Evolutionary conservation across 2,329 filamentous ascomycete genomes (phyloP).

Genomic region (Monosporascus sp.): DNA sequence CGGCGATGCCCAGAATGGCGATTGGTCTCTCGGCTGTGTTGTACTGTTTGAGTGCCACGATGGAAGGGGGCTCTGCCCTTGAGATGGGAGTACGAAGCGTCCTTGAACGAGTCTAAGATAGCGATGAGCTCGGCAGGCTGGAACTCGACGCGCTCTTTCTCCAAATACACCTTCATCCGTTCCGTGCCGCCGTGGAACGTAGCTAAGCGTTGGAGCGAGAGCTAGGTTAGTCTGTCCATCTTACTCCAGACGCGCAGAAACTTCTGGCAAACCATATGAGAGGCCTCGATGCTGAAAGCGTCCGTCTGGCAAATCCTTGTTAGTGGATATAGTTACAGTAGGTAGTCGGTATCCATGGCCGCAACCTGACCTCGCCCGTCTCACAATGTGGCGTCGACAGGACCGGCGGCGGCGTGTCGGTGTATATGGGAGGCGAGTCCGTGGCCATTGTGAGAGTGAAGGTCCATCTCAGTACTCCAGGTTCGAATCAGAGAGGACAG

Average conservation of each 20-base stretch:
- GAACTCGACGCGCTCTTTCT: conserved; percentile 3
- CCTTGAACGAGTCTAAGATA: conserved; percentile 17
- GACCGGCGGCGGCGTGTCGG: conserved; percentile 9
- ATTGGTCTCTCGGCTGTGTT: conserved; percentile 13
- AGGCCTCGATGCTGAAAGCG: conserved; percentile 16
- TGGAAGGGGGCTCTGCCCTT: conserved; percentile 12
- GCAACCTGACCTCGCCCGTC: conserved; percentile 33
- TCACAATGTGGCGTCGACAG: conserved; percentile 19
- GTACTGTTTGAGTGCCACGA: conserved; percentile 13
- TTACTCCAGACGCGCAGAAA: too few relatives aligned
- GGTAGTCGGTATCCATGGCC: conserved; percentile 15
- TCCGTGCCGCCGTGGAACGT: conserved; percentile 12
- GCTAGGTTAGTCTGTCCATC: too few relatives aligned
- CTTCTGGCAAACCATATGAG: conserved; percentile 8
- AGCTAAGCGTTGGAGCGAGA: too few relatives aligned
- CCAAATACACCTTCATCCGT: conserved; percentile 9
- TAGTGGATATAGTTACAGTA: not conserved
- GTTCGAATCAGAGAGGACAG: too few relatives aligned
- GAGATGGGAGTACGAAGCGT: conserved; percentile 11
- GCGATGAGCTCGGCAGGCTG: conserved; percentile 3
- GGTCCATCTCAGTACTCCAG: too few relatives aligned
- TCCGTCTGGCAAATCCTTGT: conserved; percentile 5
- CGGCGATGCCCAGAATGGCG: conserved; percentile 14
- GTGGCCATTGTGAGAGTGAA: conserved; percentile 1
- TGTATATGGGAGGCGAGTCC: conserved; percentile 9